Evolutionary conservation across 1,284 basidiomycete genomes (phyloP).

Genomic region (Trametes hirsuta): DNA sequence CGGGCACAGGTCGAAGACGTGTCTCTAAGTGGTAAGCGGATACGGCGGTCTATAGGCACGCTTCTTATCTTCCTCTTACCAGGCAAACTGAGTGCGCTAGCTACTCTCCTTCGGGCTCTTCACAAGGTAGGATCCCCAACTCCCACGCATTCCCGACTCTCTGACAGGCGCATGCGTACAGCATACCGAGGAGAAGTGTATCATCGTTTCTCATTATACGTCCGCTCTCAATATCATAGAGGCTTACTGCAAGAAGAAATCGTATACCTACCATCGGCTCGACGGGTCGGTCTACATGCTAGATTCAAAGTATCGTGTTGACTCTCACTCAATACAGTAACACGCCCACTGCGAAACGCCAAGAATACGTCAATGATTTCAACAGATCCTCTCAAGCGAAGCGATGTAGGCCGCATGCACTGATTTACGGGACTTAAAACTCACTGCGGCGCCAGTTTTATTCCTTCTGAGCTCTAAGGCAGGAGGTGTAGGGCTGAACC

Average conservation of each 20-base stretch:
- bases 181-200: slow-evolving; percentile 90
- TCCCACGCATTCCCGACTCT: background rate
- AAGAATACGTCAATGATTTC: slow-evolving; percentile 83
- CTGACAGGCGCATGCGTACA: slow-evolving; percentile 31
- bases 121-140: slow-evolving; percentile 47
- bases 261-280: slow-evolving; percentile 83
- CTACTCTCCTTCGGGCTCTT: slow-evolving; percentile 72
- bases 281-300: slow-evolving; percentile 69
- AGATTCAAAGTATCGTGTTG: background rate
- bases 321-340: slow-evolving; percentile 50
- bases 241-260: slow-evolving; percentile 76
- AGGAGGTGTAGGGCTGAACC: slow-evolving; percentile 93
- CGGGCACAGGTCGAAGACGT: slow-evolving; percentile 69
- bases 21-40: slow-evolving; percentile 68
- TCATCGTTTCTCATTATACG: slow-evolving; percentile 90
- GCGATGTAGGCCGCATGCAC: slow-evolving; percentile 53
- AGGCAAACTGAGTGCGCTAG: slow-evolving; percentile 86
- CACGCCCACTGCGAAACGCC: slow-evolving; percentile 80
- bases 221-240: slow-evolving; percentile 93
- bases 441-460: slow-evolving; percentile 58
- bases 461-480: slow-evolving; percentile 96
- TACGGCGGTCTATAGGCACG: background rate
- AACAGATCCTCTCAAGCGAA: slow-evolving; percentile 73
- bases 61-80: slow-evolving; percentile 6
- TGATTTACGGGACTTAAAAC: too few species aligned